A percentile compares a stretch with the other conserved stretches of the same genome.
These are phyloP conservation scores for Berberis vulgaris DNA, from an alignment of 164 flowering plant genomes.

Conservation along the genomic window DNA sequence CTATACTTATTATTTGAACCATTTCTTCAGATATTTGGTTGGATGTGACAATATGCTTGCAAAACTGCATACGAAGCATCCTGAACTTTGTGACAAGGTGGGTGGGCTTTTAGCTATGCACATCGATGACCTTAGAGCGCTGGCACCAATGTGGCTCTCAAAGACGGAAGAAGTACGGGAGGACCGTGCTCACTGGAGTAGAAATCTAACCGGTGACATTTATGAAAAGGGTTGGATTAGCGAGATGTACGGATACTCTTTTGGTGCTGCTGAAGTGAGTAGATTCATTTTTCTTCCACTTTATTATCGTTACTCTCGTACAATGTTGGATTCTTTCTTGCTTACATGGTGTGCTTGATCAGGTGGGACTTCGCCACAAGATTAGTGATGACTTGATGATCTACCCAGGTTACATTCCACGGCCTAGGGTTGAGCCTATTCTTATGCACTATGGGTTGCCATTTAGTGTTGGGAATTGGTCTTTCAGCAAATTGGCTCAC, in stretches of 20 bases:
- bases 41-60: constrained; percentile 95
- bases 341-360: constrained; percentile 19
- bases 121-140: constrained; percentile 84
- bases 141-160: constrained; percentile 96
- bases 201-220: constrained; percentile 90
- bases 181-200: constrained; percentile 92
- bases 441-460: constrained; percentile 92
- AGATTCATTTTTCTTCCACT: constrained; percentile 2
- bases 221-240: constrained; percentile 98
- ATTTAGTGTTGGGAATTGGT: constrained; percentile 90
- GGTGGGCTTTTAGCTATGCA: constrained; percentile 96
- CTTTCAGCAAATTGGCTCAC: constrained; percentile 82
- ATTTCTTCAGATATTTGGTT: constrained; percentile 61
- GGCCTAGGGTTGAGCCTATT: constrained; percentile 72
- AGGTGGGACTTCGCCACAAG: constrained; percentile 95
- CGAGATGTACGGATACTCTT: constrained; percentile 99
- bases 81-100: constrained; percentile 95
- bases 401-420: constrained; percentile 89
- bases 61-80: constrained; percentile 75
- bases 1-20: neutral
- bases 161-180: constrained; percentile 96
- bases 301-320: neutral
- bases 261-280: constrained; percentile 97
- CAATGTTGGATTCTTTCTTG: neutral
- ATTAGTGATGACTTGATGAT: constrained; percentile 88